Base-by-base conservation (phyloP, 1,284 basidiomycete genomes). In the Cutaneotrichosporon spelunceum region DNA sequence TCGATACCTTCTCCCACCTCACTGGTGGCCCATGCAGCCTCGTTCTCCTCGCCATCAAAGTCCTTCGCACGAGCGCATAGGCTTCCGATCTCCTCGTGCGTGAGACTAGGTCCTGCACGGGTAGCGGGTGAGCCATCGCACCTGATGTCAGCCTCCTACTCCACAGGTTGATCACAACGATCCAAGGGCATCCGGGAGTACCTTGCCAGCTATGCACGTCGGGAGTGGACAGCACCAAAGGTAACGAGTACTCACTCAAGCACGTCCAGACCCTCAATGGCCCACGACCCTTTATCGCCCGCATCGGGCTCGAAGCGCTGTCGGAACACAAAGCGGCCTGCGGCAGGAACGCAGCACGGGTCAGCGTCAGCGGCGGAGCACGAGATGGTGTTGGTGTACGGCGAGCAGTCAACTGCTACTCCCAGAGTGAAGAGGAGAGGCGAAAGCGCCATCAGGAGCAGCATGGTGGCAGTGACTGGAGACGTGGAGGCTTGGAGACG, bases 1-100 rank as follows among this genome's bases (percentile, higher is more conserved):
- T 80, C 79, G 7, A 79, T 68, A 9, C 78, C 74, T 61, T 80
- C 79, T 10, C 79, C 79, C 13, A 75, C 73, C 59, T 78, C 78
- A 39, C 72, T 71, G 56, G 69, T 69, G 27, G 74, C 74, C 79
- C 79, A 80, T 42, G 76, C 74, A 7, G 55, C 57, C 60, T 79
- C 79, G 14, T 72, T 73, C 26, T 66, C 63, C 21, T 75, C 70
- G 0, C 68, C 67, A 5, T 62, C 68, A 27, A 77, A 73, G 1
- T 67, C 55, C 2, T 49, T 24, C 5, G 73, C 71, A 21, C 66
- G 67, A 9, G 66, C 66, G 42, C 71, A 74, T 49, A 69, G 69
- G 0, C 74, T 76, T 2, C 70, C 73, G 33, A 80, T 75, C 55
- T 77, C 60, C 60, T 79, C 78, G 45, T 76, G 73, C 0, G 66